Conservation (phyloP, 108 stramenopile genomes). For the Cylindrotheca fusiformis region DNA sequence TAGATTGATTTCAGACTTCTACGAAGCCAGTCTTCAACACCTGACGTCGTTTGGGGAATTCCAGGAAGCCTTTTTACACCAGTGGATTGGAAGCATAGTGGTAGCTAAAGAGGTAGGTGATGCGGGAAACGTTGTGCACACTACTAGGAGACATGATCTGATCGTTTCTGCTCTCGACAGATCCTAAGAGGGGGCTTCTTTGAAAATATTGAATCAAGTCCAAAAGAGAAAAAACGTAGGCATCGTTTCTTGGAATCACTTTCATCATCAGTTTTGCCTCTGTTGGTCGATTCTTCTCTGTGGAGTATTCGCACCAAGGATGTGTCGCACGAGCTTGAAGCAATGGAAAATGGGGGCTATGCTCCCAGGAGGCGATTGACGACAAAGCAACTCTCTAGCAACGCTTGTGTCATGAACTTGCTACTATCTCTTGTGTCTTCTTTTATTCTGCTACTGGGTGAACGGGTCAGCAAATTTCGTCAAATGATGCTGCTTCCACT, state of each 20-base stretch:
- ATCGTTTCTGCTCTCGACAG: not conserved
- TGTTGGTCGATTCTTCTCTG: constrained; percentile 9
- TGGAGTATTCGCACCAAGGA: not conserved
- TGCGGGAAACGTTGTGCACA: too few species aligned
- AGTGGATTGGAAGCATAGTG: constrained; percentile 26
- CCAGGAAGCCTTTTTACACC: not conserved
- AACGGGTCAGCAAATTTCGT: not conserved
- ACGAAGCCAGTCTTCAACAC: constrained; percentile 10
- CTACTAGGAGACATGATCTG: too few species aligned
- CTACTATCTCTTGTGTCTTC: constrained; percentile 1
- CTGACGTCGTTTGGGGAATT: not conserved
- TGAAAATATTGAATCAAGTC: too few species aligned
- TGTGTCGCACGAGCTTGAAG: not conserved
- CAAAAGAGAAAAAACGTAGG: too few species aligned
- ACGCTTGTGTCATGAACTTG: constrained; percentile 6
- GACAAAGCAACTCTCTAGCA: not conserved
- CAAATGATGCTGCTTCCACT: constrained; percentile 8
- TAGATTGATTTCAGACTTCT: constrained; percentile 17
- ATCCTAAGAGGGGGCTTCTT: too few species aligned
- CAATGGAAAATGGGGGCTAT: not conserved
- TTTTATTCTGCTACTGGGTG: not conserved
- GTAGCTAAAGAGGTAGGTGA: constrained; percentile 20
- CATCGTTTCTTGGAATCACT: too few species aligned
- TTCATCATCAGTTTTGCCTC: constrained; percentile 23
- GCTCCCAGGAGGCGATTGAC: not conserved